Percentiles rank a stretch among this genome's conserved stretches.
Conservation (phyloP, 441 rosid genomes). For the Erodium moschatum region DNA sequence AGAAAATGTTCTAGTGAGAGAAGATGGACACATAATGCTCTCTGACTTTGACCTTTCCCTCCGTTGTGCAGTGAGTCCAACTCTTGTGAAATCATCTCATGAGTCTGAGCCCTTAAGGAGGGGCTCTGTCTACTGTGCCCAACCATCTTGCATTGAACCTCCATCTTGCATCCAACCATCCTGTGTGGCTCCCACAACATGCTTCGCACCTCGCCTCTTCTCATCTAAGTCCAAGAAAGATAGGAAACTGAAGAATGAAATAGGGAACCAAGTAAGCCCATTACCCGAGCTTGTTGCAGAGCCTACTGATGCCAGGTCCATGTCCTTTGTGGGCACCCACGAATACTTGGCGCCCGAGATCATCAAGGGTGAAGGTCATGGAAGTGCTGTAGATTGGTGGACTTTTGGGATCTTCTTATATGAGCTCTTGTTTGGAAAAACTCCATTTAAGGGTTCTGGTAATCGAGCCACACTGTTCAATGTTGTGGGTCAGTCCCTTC, state of each 20-base stretch:
- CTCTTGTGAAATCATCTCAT: conserved; percentile 56
- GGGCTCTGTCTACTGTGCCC: conserved; percentile 59
- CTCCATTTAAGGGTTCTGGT: conserved; percentile 24
- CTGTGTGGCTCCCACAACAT: conserved; percentile 70
- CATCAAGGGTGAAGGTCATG: conserved; percentile 97
- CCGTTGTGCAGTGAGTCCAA: conserved; percentile 78
- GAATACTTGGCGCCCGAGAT: no score
- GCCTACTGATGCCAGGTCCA: conserved; percentile 42
- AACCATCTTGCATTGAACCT: conserved; percentile 64
- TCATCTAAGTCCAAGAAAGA: conserved; percentile 63
- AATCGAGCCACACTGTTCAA: conserved; percentile 86
- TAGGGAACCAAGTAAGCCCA: conserved; percentile 38
- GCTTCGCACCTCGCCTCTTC: conserved; percentile 75
- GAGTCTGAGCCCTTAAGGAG: conserved; percentile 52
- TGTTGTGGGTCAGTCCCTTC: conserved; percentile 84
- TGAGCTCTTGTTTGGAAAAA: no score
- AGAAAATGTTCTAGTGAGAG: conserved; percentile 90
- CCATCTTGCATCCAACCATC: conserved; percentile 77
- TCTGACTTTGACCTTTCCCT: conserved; percentile 25
- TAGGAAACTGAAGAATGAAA: conserved; percentile 43
- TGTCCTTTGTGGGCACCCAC: conserved; percentile 63
- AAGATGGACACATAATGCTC: conserved; percentile 68
- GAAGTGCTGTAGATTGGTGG: conserved; percentile 98
- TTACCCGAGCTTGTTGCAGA: conserved; percentile 39
- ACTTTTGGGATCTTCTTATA: conserved; percentile 85